Evolutionary conservation across 129 eudicot species (phyloP).

Genomic region (Tanacetum coccineum): DNA sequence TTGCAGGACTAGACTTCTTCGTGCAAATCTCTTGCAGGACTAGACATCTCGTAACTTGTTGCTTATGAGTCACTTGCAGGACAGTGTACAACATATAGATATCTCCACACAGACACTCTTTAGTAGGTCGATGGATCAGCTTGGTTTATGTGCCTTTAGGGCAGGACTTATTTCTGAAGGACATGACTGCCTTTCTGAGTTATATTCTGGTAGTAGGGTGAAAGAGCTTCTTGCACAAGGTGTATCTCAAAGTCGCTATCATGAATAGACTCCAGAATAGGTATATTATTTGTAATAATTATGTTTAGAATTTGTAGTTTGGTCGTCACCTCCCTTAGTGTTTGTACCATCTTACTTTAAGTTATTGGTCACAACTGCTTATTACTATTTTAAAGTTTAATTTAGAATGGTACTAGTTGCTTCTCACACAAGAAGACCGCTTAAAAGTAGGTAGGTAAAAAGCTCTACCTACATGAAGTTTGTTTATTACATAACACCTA

Average conservation of each 20-base stretch:
- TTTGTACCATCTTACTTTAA: not conserved
- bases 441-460: too few relatives aligned
- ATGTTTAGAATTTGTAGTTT: not conserved
- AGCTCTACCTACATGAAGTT: too few relatives aligned
- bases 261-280: constrained; percentile 95
- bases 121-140: constrained; percentile 92
- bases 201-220: constrained; percentile 96
- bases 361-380: not conserved
- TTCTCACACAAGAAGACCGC: too few relatives aligned
- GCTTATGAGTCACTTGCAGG: constrained; percentile 97
- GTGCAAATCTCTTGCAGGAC: too few relatives aligned
- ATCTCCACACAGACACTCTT: constrained; percentile 83
- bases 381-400: too few relatives aligned
- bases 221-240: constrained; percentile 96
- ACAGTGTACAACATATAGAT: constrained; percentile 84
- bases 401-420: too few relatives aligned
- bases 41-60: constrained; percentile 75
- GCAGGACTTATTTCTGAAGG: constrained; percentile 75
- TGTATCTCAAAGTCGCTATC: constrained; percentile 85
- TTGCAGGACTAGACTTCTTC: too few relatives aligned
- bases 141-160: constrained; percentile 94
- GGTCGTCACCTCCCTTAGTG: not conserved
- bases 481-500: too few relatives aligned
- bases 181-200: constrained; percentile 84
- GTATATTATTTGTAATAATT: constrained; percentile 29